phyloP scores from a whole-genome alignment of 2,329 filamentous ascomycete species.

The Aspergillus clavatus region DNA sequence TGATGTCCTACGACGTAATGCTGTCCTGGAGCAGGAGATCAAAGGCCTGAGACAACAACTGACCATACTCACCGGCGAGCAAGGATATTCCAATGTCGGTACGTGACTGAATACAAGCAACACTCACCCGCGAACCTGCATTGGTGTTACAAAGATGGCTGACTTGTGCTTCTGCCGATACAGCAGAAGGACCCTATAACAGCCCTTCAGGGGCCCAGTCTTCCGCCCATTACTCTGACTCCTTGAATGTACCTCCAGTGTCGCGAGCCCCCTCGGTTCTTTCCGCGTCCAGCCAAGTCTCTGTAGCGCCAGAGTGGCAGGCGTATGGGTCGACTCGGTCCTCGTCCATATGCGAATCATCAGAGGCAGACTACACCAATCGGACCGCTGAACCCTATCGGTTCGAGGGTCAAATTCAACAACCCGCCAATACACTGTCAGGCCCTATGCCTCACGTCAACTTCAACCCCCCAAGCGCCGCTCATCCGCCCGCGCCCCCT shows the following conservation, averaged over 20 bases:
- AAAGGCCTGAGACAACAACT: constrained; percentile 49
- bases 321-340: constrained; percentile 24
- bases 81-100: constrained; percentile 16
- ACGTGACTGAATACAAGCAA: constrained; percentile 6
- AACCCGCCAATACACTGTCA: constrained; percentile 10
- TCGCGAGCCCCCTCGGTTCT: constrained; percentile 22
- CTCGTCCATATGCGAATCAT: constrained; percentile 23
- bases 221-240: constrained; percentile 20
- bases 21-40: constrained; percentile 53
- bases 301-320: constrained; percentile 27
- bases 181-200: constrained; percentile 16
- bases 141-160: too few species aligned
- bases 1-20: constrained; percentile 50
- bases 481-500: constrained; percentile 14
- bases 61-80: constrained; percentile 23
- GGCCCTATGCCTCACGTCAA: constrained; percentile 17
- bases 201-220: constrained; percentile 19
- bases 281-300: constrained; percentile 23
- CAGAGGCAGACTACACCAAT: constrained; percentile 24
- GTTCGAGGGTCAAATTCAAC: constrained; percentile 15
- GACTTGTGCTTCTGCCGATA: constrained; percentile 3
- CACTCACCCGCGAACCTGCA: not conserved
- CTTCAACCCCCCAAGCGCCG: constrained; percentile 14
- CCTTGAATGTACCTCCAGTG: constrained; percentile 13
- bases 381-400: constrained; percentile 20